These are phyloP conservation scores for Boletus subparvulus DNA, from an alignment of 768 basidiomycete species.

Conservation along the genomic window DNA sequence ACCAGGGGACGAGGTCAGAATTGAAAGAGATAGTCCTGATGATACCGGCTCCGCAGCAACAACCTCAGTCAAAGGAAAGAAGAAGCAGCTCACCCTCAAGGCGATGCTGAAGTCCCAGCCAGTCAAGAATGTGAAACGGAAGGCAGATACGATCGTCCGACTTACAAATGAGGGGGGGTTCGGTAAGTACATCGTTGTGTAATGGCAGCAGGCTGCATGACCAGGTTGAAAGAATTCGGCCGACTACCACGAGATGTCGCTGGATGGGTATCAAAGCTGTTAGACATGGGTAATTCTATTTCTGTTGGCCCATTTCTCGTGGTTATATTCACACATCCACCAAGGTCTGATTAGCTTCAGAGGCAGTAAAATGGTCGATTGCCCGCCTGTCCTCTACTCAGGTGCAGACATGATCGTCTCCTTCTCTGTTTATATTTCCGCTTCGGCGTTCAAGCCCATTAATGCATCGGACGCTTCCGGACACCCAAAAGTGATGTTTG, in stretches of 20 bases:
- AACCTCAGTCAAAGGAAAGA: constrained; percentile 35
- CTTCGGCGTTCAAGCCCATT: constrained; percentile 61
- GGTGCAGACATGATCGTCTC: constrained; percentile 80
- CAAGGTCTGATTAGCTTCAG: constrained; percentile 66
- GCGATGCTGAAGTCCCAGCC: constrained; percentile 64
- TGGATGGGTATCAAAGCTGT: constrained; percentile 69
- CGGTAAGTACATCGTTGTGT: constrained; percentile 42
- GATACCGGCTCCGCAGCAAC: constrained; percentile 28
- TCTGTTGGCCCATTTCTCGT: not conserved
- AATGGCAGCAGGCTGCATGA: not conserved
- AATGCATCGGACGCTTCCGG: constrained; percentile 34
- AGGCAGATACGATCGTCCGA: constrained; percentile 62
- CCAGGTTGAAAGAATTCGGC: constrained; percentile 62
- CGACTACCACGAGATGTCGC: constrained; percentile 68
- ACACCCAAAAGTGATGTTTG: constrained; percentile 47
- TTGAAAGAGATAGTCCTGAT: constrained; percentile 55
- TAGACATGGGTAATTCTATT: constrained; percentile 58
- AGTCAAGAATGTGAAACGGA: constrained; percentile 48
- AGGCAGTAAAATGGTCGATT: constrained; percentile 73
- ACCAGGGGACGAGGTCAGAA: constrained; percentile 53
- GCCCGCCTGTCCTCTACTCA: constrained; percentile 65
- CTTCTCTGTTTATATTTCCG: constrained; percentile 66
- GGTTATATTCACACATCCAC: constrained; percentile 3
- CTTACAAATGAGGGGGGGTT: constrained; percentile 63
- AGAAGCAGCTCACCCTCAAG: constrained; percentile 65